A percentile compares a stretch with the other conserved stretches of the same genome.
These are phyloP conservation scores for Piper longum DNA, from an alignment of 164 flowering plant species.

Conservation along the genomic window DNA sequence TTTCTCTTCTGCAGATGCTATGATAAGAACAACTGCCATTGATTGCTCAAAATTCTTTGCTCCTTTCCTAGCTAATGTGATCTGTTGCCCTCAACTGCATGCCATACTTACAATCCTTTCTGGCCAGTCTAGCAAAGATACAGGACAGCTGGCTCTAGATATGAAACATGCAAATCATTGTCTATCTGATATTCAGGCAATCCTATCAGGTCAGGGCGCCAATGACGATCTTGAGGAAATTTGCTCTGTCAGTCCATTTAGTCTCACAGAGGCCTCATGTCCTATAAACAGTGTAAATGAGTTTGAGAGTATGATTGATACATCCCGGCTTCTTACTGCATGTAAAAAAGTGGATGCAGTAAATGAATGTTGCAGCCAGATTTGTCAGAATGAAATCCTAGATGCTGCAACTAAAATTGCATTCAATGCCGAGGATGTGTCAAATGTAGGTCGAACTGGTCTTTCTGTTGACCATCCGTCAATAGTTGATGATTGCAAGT, in stretches of 20 bases:
- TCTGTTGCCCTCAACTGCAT: constrained; percentile 88
- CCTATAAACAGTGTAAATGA: constrained; percentile 59
- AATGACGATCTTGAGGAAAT: constrained; percentile 35
- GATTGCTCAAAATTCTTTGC: constrained; percentile 72
- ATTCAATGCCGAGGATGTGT: constrained; percentile 31
- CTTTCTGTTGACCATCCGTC: constrained; percentile 23
- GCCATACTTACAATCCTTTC: constrained; percentile 59
- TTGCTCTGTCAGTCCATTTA: constrained; percentile 57
- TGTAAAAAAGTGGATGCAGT: constrained; percentile 71
- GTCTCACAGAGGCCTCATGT: constrained; percentile 78
- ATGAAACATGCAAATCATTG: constrained; percentile 51
- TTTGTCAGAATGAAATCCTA: constrained; percentile 69
- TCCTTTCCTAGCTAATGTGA: constrained; percentile 66
- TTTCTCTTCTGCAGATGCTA: constrained; percentile 53
- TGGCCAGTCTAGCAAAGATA: constrained; percentile 65
- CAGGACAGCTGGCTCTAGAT: constrained; percentile 58
- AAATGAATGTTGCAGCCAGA: constrained; percentile 76
- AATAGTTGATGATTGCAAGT: constrained; percentile 56
- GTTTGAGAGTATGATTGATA: constrained; percentile 60
- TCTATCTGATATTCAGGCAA: constrained; percentile 71
- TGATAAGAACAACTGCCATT: constrained; percentile 51
- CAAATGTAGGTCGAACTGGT: constrained; percentile 19
- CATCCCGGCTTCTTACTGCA: constrained; percentile 54
- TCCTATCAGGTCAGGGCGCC: constrained; percentile 68
- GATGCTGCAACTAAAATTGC: constrained; percentile 67